These are phyloP conservation scores for Penicillium pulvis DNA, from an alignment of 495 filamentous ascomycete genomes.

Conservation along the genomic window DNA sequence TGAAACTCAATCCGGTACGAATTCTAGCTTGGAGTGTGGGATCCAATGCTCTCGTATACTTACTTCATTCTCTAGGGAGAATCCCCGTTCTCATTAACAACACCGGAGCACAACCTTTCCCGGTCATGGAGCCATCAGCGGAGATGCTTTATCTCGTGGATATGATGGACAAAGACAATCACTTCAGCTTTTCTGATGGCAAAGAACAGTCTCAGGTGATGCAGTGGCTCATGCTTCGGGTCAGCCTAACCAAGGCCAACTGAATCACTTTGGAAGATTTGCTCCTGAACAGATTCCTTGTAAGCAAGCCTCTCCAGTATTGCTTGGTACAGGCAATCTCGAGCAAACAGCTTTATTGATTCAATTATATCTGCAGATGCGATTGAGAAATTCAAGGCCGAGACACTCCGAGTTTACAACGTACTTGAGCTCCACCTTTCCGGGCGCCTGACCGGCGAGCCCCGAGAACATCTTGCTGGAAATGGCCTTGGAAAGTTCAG, in stretches of 20 bases:
- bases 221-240: slow-evolving; percentile 34
- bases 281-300: slow-evolving; percentile 8
- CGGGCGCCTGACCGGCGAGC: background rate
- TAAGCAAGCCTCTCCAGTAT: background rate
- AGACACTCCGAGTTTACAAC: background rate
- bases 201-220: slow-evolving; percentile 29
- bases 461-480: slow-evolving; percentile 5
- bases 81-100: background rate
- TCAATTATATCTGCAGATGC: background rate
- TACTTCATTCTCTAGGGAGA: background rate
- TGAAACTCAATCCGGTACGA: slow-evolving; percentile 33
- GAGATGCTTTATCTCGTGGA: background rate
- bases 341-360: background rate
- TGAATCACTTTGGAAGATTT: slow-evolving; percentile 30
- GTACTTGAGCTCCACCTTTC: background rate
- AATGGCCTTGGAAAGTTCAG: slow-evolving; percentile 2
- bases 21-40: background rate
- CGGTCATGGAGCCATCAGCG: background rate
- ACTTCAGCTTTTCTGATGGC: slow-evolving; percentile 10
- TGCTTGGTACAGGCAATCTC: background rate
- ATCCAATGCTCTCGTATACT: background rate
- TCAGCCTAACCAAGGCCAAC: slow-evolving; percentile 32
- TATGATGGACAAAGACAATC: background rate
- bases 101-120: background rate
- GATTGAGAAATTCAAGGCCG: no score